Conservation (phyloP, 805 yeast genomes). For the Lachancea thermotolerans region DNA sequence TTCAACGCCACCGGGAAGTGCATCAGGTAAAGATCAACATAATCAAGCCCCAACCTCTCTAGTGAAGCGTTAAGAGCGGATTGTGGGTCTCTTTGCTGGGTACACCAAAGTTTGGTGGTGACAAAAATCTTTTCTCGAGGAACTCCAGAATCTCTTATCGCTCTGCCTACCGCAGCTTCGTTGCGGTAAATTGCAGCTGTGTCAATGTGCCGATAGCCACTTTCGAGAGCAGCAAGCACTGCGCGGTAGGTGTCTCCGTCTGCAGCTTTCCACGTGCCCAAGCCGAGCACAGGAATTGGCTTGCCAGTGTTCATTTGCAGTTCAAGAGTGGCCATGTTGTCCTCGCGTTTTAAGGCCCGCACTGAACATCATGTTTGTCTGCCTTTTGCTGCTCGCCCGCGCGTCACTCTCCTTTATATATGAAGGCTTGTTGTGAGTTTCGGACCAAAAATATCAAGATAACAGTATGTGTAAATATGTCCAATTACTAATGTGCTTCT, state of each 20-base stretch:
- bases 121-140: slow-evolving; percentile 60
- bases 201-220: slow-evolving; percentile 72
- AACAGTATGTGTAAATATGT: no score
- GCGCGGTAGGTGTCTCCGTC: slow-evolving; percentile 50
- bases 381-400: no score
- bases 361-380: no score
- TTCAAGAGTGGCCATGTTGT: background rate
- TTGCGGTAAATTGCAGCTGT: slow-evolving; percentile 65
- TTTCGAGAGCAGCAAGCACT: slow-evolving; percentile 50
- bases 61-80: slow-evolving; percentile 53
- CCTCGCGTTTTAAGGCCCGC: no score
- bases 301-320: slow-evolving; percentile 55
- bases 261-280: slow-evolving; percentile 67
- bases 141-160: slow-evolving; percentile 49
- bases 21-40: slow-evolving; percentile 69
- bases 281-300: slow-evolving; percentile 58
- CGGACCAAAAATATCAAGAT: no score
- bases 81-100: slow-evolving; percentile 43
- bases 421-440: no score
- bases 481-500: no score
- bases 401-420: no score
- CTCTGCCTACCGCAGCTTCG: slow-evolving; percentile 58
- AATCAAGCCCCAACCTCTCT: slow-evolving; percentile 58
- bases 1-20: slow-evolving; percentile 74
- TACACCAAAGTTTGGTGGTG: slow-evolving; percentile 64